Evolutionary conservation across 768 basidiomycete genomes (phyloP).

Genomic region (Podaxis sp.): DNA sequence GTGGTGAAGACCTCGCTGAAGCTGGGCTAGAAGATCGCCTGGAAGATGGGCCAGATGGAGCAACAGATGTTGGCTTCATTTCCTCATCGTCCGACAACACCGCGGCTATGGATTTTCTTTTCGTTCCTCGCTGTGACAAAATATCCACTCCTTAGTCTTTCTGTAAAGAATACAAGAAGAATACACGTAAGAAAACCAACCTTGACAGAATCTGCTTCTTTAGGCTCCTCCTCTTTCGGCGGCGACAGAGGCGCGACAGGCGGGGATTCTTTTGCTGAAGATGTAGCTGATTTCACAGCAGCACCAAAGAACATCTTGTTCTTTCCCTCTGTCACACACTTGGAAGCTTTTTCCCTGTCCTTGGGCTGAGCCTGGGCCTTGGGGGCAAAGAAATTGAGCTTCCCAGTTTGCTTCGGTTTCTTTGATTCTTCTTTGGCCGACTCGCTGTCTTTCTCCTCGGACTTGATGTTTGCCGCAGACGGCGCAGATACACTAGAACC

Average conservation of each 20-base stretch:
- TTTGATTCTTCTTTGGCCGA: conserved; percentile 3
- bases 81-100: conserved; percentile 24
- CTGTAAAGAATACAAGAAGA: neutral
- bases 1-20: conserved; percentile 5
- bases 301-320: conserved; percentile 14
- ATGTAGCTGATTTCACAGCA: conserved; percentile 4
- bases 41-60: conserved; percentile 13
- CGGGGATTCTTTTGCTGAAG: conserved; percentile 16
- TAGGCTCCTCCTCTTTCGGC: conserved; percentile 34
- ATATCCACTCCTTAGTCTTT: neutral
- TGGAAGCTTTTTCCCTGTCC: conserved; percentile 21
- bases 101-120: conserved; percentile 38
- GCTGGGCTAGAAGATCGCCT: conserved; percentile 13
- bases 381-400: conserved; percentile 11
- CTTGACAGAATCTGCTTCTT: conserved; percentile 21
- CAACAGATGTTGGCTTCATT: conserved; percentile 9
- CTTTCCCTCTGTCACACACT: conserved; percentile 17
- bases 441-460: conserved; percentile 19
- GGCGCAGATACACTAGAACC: neutral
- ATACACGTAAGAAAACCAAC: conserved; percentile 4
- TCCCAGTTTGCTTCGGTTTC: conserved; percentile 15
- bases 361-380: conserved; percentile 17
- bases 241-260: neutral
- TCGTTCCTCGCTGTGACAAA: conserved; percentile 28
- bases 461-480: conserved; percentile 7